A percentile compares a stretch with the other conserved stretches of the same genome.
These are phyloP conservation scores for Iodosphaeria phyllophila DNA, from an alignment of 2,329 filamentous ascomycete genomes.

Conservation along the genomic window DNA sequence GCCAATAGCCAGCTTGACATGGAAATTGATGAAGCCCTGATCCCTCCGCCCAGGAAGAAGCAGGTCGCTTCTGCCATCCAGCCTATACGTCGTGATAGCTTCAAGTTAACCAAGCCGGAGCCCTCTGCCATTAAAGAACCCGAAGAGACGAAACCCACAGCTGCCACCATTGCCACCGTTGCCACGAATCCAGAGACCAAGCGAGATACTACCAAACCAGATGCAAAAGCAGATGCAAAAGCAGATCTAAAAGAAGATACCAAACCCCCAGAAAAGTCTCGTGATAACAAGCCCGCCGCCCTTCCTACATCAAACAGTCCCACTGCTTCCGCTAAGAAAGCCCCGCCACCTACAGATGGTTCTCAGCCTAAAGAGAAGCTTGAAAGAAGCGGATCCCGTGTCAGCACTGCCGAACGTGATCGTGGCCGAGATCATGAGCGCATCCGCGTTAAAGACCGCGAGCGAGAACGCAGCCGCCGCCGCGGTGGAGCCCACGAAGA, in stretches of 20 bases:
- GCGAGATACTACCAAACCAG: conserved; percentile 1
- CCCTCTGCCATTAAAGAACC: conserved; percentile 19
- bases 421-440: conserved; percentile 9
- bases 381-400: conserved; percentile 9
- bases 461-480: conserved; percentile 6
- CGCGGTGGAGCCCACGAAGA: conserved; percentile 1
- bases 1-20: conserved; percentile 35
- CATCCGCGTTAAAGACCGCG: conserved; percentile 12
- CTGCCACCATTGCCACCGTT: too few relatives aligned
- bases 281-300: conserved; percentile 6
- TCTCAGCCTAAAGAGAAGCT: conserved; percentile 10
- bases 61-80: conserved; percentile 39
- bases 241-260: conserved; percentile 7
- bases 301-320: conserved; percentile 5
- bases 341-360: conserved; percentile 5
- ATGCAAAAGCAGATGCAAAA: background rate
- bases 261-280: conserved; percentile 4
- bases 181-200: conserved; percentile 9
- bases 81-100: conserved; percentile 28
- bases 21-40: conserved; percentile 35
- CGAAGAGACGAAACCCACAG: conserved; percentile 14
- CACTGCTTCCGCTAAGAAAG: too few relatives aligned
- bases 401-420: conserved; percentile 8
- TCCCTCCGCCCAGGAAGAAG: conserved; percentile 31
- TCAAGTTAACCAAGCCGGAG: conserved; percentile 15